These are phyloP conservation scores for Eucalyptus caleyi DNA, from an alignment of 345 rosid genomes.

Conservation along the genomic window DNA sequence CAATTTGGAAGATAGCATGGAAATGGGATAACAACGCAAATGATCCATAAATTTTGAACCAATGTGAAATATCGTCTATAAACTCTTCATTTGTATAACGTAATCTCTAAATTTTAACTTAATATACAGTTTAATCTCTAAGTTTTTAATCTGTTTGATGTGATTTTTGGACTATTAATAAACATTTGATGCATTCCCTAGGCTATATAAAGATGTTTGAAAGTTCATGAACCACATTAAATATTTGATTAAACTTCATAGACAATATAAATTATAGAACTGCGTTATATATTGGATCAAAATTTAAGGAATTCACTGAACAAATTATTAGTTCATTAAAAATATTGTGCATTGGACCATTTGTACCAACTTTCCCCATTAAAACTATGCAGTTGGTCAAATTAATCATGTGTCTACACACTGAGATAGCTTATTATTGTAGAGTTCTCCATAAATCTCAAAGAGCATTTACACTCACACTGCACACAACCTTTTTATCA, in stretches of 20 bases:
- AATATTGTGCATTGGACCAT: not conserved
- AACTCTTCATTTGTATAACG: not conserved
- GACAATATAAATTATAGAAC: too few relatives aligned
- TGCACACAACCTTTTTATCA: not conserved
- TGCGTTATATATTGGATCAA: rapidly evolving
- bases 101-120: rapidly evolving
- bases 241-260: too few relatives aligned
- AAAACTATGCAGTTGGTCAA: not conserved
- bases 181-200: not conserved
- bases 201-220: not conserved
- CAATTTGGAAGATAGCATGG: too few relatives aligned
- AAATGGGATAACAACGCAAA: not conserved
- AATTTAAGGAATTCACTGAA: not conserved
- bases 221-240: rapidly evolving
- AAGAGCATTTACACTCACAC: rapidly evolving
- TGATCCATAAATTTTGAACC: not conserved
- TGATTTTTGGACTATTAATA: rapidly evolving
- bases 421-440: not conserved
- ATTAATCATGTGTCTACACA: not conserved
- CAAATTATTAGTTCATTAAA: rapidly evolving
- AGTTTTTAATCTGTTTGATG: rapidly evolving
- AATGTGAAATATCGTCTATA: too few relatives aligned
- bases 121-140: rapidly evolving
- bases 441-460: not conserved
- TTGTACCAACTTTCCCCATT: rapidly evolving